Conservation (phyloP, 1,284 basidiomycete species). For the Pascua guehoae region DNA sequence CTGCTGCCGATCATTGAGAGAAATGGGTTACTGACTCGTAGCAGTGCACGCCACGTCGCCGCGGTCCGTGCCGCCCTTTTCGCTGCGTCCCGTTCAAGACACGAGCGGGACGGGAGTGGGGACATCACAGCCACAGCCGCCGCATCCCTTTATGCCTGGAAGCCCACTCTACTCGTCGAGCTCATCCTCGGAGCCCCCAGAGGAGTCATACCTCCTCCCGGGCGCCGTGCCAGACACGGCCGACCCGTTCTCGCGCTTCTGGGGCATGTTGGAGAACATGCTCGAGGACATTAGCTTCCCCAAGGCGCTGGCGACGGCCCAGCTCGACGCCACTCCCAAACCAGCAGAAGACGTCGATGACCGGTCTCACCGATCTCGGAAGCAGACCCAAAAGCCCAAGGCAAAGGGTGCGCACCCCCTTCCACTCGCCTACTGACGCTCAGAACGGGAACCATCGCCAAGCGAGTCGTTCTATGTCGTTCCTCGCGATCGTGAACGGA, state of each 20-base stretch:
- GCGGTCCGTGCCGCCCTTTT: slow-evolving; percentile 32
- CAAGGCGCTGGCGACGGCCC: slow-evolving; percentile 24
- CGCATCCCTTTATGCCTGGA: slow-evolving; percentile 2
- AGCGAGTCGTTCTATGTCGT: slow-evolving; percentile 41
- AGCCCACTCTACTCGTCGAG: slow-evolving; percentile 32
- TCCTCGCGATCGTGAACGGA: slow-evolving; percentile 5
- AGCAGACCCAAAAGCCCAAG: not conserved
- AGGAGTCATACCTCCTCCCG: slow-evolving; percentile 36
- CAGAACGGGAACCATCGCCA: slow-evolving; percentile 18
- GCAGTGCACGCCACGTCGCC: slow-evolving; percentile 16
- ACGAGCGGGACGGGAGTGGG: not conserved
- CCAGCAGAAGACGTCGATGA: not conserved
- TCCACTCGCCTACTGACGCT: no score
- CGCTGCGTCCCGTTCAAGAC: slow-evolving; percentile 25
- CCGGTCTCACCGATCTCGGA: not conserved
- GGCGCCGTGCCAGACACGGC: slow-evolving; percentile 35
- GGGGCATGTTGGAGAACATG: slow-evolving; percentile 49
- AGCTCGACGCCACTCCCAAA: not conserved
- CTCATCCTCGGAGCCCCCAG: slow-evolving; percentile 31
- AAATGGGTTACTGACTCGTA: not conserved
- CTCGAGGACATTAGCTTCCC: slow-evolving; percentile 47
- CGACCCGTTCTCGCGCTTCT: slow-evolving; percentile 49
- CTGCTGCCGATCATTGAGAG: not conserved
- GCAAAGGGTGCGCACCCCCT: not conserved
- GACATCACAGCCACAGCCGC: not conserved